These are phyloP conservation scores for Fragaria iinumae DNA, from an alignment of 306 rosid species.

Conservation along the genomic window DNA sequence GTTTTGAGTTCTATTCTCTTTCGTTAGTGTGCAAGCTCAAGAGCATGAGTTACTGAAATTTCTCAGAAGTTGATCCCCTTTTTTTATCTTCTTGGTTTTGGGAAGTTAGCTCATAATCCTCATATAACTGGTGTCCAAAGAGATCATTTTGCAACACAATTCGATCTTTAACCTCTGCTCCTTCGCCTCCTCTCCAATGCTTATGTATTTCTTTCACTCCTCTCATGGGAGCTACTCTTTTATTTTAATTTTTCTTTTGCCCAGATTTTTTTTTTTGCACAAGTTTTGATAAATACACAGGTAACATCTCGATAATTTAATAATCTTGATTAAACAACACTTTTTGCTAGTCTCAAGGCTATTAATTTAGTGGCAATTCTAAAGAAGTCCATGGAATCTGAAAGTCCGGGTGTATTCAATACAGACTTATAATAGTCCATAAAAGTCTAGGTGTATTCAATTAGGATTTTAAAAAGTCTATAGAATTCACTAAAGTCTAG, in stretches of 20 bases:
- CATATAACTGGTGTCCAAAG: background rate
- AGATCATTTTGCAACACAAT: background rate
- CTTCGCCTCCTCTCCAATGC: background rate
- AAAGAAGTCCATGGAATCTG: too few relatives aligned
- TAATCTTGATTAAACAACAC: too few relatives aligned
- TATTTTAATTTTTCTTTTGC: background rate
- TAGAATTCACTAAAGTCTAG: too few relatives aligned
- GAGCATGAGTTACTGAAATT: background rate
- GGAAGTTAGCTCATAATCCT: background rate
- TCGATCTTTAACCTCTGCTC: background rate
- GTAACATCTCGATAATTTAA: too few relatives aligned
- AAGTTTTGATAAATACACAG: background rate
- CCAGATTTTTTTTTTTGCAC: background rate
- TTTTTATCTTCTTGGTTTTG: background rate
- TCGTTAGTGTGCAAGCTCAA: background rate
- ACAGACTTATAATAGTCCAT: too few relatives aligned
- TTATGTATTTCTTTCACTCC: background rate
- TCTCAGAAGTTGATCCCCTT: background rate
- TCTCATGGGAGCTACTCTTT: background rate
- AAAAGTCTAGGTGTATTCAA: too few relatives aligned
- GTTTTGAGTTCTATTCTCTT: slow-evolving; percentile 10
- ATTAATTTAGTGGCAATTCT: too few relatives aligned
- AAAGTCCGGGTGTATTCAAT: too few relatives aligned
- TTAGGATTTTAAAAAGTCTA: too few relatives aligned
- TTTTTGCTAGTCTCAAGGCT: too few relatives aligned